These are phyloP conservation scores for Domatiomyces globalis DNA, from an alignment of 2,329 filamentous ascomycete genomes.

Conservation along the genomic window DNA sequence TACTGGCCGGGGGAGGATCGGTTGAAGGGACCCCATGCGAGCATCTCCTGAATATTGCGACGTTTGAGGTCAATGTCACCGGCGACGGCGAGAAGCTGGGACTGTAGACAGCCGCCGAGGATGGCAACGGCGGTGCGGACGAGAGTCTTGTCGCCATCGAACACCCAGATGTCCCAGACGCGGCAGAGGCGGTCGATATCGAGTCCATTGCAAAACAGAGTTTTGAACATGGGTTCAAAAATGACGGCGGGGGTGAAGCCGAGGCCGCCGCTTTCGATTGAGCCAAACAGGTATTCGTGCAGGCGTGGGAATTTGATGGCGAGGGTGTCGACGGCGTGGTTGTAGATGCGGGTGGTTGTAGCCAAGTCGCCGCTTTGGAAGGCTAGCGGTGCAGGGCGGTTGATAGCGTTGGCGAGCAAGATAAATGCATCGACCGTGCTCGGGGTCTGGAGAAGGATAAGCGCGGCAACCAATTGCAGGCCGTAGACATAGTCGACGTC, in stretches of 20 bases:
- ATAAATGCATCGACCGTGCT: constrained; percentile 42
- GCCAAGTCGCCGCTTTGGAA: constrained; percentile 45
- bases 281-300: constrained; percentile 37
- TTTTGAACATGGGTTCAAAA: constrained; percentile 41
- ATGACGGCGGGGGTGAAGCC: constrained; percentile 27
- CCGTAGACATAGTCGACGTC: constrained; percentile 48
- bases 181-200: constrained; percentile 40
- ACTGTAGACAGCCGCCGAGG: constrained; percentile 28
- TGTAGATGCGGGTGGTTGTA: constrained; percentile 43
- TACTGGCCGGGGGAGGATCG: constrained; percentile 27
- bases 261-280: constrained; percentile 16
- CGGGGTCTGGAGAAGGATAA: constrained; percentile 44
- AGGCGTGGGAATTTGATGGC: constrained; percentile 45
- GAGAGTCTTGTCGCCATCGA: constrained; percentile 43
- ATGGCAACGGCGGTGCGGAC: constrained; percentile 32
- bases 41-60: constrained; percentile 18
- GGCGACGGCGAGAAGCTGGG: constrained; percentile 28
- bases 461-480: constrained; percentile 45
- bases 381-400: constrained; percentile 45
- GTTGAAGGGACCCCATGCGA: constrained; percentile 23
- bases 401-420: constrained; percentile 46
- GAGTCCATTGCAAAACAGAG: constrained; percentile 38
- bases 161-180: constrained; percentile 48
- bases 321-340: constrained; percentile 41
- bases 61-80: constrained; percentile 24